A percentile compares a stretch with the other conserved stretches of the same genome.
Conservation (phyloP, 805 yeast genomes). For the Limtongia smithiae region DNA sequence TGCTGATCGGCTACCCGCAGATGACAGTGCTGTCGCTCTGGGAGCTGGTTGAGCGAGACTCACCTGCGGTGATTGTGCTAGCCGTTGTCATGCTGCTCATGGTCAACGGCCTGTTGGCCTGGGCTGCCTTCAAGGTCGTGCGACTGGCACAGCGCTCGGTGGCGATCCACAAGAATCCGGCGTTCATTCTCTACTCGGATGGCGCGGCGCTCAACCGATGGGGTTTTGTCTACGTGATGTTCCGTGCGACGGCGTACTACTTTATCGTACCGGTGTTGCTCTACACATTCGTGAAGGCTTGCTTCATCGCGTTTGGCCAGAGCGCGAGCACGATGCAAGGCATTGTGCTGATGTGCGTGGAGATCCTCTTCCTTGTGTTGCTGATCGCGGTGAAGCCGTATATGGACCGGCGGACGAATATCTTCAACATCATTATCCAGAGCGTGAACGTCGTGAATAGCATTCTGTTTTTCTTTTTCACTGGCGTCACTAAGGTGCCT, state of each 20-base stretch:
- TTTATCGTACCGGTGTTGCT: constrained; percentile 64
- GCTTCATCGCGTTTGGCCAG: constrained; percentile 86
- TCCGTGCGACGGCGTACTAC: constrained; percentile 80
- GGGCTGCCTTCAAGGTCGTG: constrained; percentile 72
- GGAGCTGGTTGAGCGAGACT: constrained; percentile 82
- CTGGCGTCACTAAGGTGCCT: constrained; percentile 67
- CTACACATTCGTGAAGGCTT: constrained; percentile 68
- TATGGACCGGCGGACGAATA: constrained; percentile 91
- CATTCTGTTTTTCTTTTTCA: constrained; percentile 82
- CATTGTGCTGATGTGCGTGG: constrained; percentile 68
- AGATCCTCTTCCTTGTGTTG: constrained; percentile 61
- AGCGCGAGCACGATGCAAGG: constrained; percentile 77
- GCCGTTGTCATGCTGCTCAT: constrained; percentile 68
- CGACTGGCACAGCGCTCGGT: constrained; percentile 70
- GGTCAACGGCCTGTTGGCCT: constrained; percentile 55
- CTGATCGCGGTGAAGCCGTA: constrained; percentile 77
- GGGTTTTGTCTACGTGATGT: constrained; percentile 91
- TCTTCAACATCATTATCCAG: constrained; percentile 83
- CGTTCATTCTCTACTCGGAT: constrained; percentile 85
- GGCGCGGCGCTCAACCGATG: constrained; percentile 72
- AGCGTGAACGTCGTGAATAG: constrained; percentile 78
- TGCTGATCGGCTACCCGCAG: constrained; percentile 84
- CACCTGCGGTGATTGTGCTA: constrained; percentile 75
- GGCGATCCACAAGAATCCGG: constrained; percentile 79
- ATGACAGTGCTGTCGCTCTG: constrained; percentile 75